These are phyloP conservation scores for Avena sativa DNA, from an alignment of 176 grass and related monocot genomes.

Conservation along the genomic window DNA sequence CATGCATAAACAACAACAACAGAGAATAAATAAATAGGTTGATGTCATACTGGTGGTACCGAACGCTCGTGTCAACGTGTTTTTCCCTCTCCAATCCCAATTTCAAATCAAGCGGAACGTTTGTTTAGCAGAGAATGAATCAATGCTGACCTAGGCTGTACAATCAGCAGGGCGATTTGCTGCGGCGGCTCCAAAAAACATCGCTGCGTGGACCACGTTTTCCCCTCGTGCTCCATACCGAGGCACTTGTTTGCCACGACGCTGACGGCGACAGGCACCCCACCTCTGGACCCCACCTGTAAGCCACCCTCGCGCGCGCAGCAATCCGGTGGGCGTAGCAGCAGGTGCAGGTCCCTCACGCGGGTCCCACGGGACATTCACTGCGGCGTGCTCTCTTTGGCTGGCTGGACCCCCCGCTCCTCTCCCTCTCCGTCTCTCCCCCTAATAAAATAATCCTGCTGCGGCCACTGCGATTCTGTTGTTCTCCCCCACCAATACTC, in stretches of 20 bases:
- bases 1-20: no score
- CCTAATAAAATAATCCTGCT: neutral
- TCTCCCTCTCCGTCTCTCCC: neutral
- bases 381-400: neutral
- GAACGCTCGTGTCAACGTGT: neutral
- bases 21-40: no score
- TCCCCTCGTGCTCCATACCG: conserved; percentile 37
- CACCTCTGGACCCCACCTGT: neutral
- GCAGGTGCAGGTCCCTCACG: rapidly evolving
- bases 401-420: neutral
- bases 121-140: conserved; percentile 12
- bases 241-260: neutral
- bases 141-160: neutral
- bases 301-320: rapidly evolving
- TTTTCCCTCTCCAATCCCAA: neutral
- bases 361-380: neutral
- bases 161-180: neutral
- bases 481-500: neutral
- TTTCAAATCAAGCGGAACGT: neutral
- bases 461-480: neutral
- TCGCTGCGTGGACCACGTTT: neutral
- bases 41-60: no score
- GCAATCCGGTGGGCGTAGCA: neutral
- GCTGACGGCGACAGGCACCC: neutral
- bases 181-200: neutral